Percentiles rank a stretch among this genome's conserved stretches.
Evolutionary conservation across 495 filamentous ascomycete genomes (phyloP).

Genomic region (Aspergillus carlsbadensis): DNA sequence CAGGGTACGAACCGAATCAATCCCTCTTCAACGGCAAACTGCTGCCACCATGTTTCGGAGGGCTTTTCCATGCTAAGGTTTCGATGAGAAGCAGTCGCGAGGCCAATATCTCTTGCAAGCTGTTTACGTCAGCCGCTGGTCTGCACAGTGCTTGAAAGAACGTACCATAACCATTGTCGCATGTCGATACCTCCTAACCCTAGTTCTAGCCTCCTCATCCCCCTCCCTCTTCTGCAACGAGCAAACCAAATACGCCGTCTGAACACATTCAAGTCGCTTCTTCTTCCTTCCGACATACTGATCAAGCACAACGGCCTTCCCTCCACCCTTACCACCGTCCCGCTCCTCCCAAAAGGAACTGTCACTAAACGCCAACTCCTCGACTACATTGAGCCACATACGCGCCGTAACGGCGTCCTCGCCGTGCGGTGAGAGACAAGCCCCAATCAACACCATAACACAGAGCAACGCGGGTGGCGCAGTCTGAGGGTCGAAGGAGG

Average conservation of each 20-base stretch:
- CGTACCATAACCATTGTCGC: conserved; percentile 27
- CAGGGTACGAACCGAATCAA: conserved; percentile 14
- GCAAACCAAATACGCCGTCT: conserved; percentile 26
- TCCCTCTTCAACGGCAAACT: conserved; percentile 23
- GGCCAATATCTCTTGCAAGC: conserved; percentile 22
- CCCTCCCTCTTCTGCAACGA: conserved; percentile 28
- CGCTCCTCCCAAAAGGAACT: conserved; percentile 12
- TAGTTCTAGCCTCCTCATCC: conserved; percentile 16
- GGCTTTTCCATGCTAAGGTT: conserved; percentile 3
- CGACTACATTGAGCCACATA: conserved; percentile 20
- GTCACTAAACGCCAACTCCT: conserved; percentile 22
- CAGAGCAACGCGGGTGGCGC: conserved; percentile 16
- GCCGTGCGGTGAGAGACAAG: conserved; percentile 20
- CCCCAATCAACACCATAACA: conserved; percentile 26
- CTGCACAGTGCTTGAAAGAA: not conserved
- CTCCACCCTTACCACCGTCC: not conserved
- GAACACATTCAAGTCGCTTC: conserved; percentile 18
- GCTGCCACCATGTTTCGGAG: conserved; percentile 19
- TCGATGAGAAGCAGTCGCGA: conserved; percentile 18
- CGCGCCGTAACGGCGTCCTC: conserved; percentile 7
- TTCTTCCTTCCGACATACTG: conserved; percentile 10
- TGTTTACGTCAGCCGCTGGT: not conserved
- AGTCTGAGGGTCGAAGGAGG: conserved; percentile 15
- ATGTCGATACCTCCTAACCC: conserved; percentile 25
- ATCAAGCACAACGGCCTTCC: not conserved